Percentiles rank a stretch among this genome's conserved stretches.
Conservation (phyloP, 306 rosid species). For the Boehmeria nivea region DNA sequence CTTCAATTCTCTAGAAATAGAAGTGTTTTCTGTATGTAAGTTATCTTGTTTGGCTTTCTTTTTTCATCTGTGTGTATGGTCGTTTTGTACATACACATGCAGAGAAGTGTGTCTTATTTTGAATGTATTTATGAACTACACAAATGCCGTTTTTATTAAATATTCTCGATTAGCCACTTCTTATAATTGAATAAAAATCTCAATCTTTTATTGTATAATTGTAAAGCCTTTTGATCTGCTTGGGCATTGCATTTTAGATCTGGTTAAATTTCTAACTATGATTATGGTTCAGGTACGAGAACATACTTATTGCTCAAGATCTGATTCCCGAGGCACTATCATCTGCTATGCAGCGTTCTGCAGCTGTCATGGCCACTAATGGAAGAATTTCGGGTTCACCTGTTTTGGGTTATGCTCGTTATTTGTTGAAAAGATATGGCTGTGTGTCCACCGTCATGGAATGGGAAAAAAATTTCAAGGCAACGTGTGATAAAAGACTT, state of each 20-base stretch:
- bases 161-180: too few relatives aligned
- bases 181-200: too few relatives aligned
- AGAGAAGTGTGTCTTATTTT: too few relatives aligned
- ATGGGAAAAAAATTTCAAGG: conserved; percentile 81
- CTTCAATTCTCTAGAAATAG: too few relatives aligned
- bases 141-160: too few relatives aligned
- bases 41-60: too few relatives aligned
- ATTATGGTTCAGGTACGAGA: conserved; percentile 82
- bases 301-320: conserved; percentile 67
- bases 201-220: background rate
- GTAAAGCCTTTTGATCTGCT: background rate
- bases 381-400: conserved; percentile 80
- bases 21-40: too few relatives aligned
- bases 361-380: conserved; percentile 57
- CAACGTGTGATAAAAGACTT: conserved; percentile 71
- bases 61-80: background rate
- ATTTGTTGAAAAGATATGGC: conserved; percentile 65
- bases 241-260: conserved; percentile 1
- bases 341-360: conserved; percentile 52
- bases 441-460: conserved; percentile 65
- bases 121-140: too few relatives aligned
- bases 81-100: background rate
- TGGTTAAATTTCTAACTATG: conserved; percentile 17
- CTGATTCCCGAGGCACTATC: conserved; percentile 78
- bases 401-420: conserved; percentile 49